Evolutionary conservation across 257 asterid genomes (phyloP).

Genomic region (Nicotiana undulata): DNA sequence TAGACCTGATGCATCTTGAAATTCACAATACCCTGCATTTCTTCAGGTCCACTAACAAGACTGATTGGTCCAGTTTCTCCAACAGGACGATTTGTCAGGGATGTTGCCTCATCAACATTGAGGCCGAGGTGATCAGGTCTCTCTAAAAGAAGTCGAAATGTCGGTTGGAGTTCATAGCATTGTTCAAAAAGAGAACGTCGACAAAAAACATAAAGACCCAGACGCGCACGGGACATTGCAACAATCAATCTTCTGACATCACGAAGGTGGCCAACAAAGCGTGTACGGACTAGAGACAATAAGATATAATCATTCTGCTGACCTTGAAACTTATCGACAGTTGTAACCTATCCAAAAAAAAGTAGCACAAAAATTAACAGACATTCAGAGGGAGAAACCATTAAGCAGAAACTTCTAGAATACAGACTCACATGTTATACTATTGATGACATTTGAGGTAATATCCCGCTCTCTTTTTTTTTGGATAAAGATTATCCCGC

Average conservation of each 20-base stretch:
- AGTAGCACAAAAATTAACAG: not conserved
- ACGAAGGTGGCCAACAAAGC: slow-evolving; percentile 98
- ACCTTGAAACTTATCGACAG: slow-evolving; percentile 99
- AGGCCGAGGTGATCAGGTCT: slow-evolving; percentile 78
- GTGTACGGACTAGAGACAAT: slow-evolving; percentile 91
- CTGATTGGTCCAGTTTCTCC: slow-evolving; percentile 59
- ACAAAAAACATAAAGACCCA: slow-evolving; percentile 89
- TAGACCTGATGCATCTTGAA: slow-evolving; percentile 62
- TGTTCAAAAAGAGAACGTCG: slow-evolving; percentile 94
- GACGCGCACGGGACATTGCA: slow-evolving; percentile 99
- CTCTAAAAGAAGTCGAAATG: slow-evolving; percentile 72
- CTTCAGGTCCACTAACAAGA: slow-evolving; percentile 61
- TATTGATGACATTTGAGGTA: slow-evolving; percentile 3
- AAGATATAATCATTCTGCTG: slow-evolving; percentile 90
- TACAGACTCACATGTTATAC: not conserved
- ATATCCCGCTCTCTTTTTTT: not conserved
- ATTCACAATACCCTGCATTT: slow-evolving; percentile 75
- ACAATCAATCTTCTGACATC: slow-evolving; percentile 97
- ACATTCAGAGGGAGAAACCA: slow-evolving; percentile 4
- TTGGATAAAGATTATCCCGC: not conserved
- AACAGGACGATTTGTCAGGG: slow-evolving; percentile 69
- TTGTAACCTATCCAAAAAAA: slow-evolving; percentile 52
- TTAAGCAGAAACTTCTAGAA: not conserved
- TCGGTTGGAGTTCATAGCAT: slow-evolving; percentile 93
- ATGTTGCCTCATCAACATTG: slow-evolving; percentile 53